Evolutionary conservation across 1,284 basidiomycete species (phyloP), one percentile per base, ranked within the genome.

Genomic region (Cryptococcus sp.): DNA sequence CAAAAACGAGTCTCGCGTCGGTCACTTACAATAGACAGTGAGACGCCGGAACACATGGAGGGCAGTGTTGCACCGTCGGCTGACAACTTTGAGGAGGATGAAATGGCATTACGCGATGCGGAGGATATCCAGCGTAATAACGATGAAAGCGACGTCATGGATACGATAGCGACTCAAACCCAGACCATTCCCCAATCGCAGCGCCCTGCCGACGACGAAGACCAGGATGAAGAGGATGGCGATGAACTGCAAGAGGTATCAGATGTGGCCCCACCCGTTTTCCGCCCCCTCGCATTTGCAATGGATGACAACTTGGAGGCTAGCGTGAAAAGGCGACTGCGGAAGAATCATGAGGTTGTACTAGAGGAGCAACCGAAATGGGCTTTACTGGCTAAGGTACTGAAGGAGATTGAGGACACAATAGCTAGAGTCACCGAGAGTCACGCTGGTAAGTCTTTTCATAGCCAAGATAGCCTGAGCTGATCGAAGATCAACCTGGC

Each of bases 351-450:
- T 66, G 84, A 90, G 39, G 88, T 90, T 0, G 83, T 92, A 0
- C 78, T 98, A 18, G 94, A 98, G 71, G 93, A 97, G 69, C 81
- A 89, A 37, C 94, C 94, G 0, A 99, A 99, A 69, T 98, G 96
- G 94, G 81, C 81, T 48, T 73, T 97, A 3, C 77, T 99, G 3
- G 82, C 85, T 0, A 88, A 92, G 13, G 82, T 96, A 0, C 70
- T 99, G 45, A 82, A 91, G 56, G 96, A 99, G 76, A 87, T 93
- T 4, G 96, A 98, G 72, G 85, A 86, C 55, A 88, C 92, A 61
- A 88, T 92, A 47, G 64, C 69, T 4, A 58, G 65, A 14, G 65
- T 69, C 0, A 45, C 61, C 2, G 64, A 68, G 25, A 55, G 62
- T 7, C 71, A 72, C 52, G 65, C 69, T 7, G 63, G 70, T 72